phyloP scores from a whole-genome alignment of 305 asterid genomes.

The Fraxinus floribunda region DNA sequence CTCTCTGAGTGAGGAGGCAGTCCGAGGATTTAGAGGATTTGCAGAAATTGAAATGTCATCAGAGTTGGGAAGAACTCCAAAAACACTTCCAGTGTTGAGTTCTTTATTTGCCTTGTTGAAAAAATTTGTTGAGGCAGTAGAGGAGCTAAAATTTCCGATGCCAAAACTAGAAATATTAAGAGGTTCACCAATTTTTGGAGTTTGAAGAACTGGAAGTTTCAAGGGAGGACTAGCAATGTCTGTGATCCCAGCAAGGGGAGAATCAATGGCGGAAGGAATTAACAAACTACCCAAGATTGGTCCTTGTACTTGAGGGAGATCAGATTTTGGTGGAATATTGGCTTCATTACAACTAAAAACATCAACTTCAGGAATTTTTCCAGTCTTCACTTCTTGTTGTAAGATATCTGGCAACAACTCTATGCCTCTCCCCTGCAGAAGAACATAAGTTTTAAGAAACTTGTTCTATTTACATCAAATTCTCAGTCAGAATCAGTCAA shows the following conservation, averaged over 20 bases:
- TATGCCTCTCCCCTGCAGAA: slow-evolving; percentile 66
- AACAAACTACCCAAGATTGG: slow-evolving; percentile 60
- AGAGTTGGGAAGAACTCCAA: slow-evolving; percentile 31
- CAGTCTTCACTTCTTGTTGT: slow-evolving; percentile 67
- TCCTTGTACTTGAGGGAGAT: slow-evolving; percentile 41
- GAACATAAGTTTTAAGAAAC: slow-evolving; percentile 4
- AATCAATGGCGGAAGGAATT: slow-evolving; percentile 29
- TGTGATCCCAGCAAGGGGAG: slow-evolving; percentile 16
- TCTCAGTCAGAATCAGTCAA: not conserved
- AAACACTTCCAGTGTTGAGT: slow-evolving; percentile 21
- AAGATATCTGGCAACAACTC: slow-evolving; percentile 71
- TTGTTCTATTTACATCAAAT: not conserved
- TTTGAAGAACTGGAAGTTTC: slow-evolving; percentile 21
- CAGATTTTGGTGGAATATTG: slow-evolving; percentile 32
- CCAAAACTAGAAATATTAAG: slow-evolving; percentile 14
- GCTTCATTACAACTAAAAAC: slow-evolving; percentile 26
- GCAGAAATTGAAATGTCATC: slow-evolving; percentile 20
- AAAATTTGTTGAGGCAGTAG: slow-evolving; percentile 15
- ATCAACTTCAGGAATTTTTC: slow-evolving; percentile 53
- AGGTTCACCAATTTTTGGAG: slow-evolving; percentile 28
- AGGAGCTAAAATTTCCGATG: slow-evolving; percentile 23
- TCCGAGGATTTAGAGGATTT: slow-evolving; percentile 19
- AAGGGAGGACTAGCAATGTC: slow-evolving; percentile 23
- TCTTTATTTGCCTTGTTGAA: slow-evolving; percentile 31
- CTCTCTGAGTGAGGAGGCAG: slow-evolving; percentile 27